Evolutionary conservation across 2,329 filamentous ascomycete species (phyloP).

Genomic region (Davidsoniella neocaledoniae): DNA sequence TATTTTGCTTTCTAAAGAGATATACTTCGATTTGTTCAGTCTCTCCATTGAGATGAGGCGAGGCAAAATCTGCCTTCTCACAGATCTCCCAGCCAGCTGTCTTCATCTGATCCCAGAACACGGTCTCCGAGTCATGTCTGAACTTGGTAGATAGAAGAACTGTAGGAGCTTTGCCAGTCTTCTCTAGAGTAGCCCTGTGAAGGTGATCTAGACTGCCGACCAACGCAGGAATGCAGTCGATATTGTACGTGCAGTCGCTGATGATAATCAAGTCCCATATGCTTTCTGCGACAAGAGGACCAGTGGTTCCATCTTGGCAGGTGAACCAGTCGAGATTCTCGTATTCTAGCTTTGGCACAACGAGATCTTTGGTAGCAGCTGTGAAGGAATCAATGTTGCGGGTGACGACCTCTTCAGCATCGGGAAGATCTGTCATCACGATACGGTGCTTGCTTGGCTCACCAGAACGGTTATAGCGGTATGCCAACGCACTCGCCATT

Average conservation of each 20-base stretch:
- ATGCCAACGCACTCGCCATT: slow-evolving; percentile 23
- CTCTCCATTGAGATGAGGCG: slow-evolving; percentile 30
- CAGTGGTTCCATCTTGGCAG: slow-evolving; percentile 29
- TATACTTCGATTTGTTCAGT: slow-evolving; percentile 35
- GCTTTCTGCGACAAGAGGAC: slow-evolving; percentile 20
- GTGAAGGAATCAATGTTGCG: slow-evolving; percentile 28
- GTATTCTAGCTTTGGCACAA: slow-evolving; percentile 24
- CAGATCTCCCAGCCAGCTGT: slow-evolving; percentile 27
- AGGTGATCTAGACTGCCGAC: slow-evolving; percentile 35
- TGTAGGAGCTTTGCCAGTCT: slow-evolving; percentile 17
- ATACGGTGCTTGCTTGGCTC: slow-evolving; percentile 17
- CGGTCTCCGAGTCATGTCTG: slow-evolving; percentile 35
- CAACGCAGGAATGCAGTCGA: slow-evolving; percentile 35
- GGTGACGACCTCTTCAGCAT: slow-evolving; percentile 32
- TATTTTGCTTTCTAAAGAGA: slow-evolving; percentile 22
- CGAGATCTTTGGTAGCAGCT: slow-evolving; percentile 1
- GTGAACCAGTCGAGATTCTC: slow-evolving; percentile 42
- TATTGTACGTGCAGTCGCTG: slow-evolving; percentile 46
- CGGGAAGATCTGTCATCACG: slow-evolving; percentile 38
- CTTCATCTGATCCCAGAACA: slow-evolving; percentile 30
- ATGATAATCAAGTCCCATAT: slow-evolving; percentile 37
- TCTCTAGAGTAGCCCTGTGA: slow-evolving; percentile 20
- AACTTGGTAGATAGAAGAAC: slow-evolving; percentile 40
- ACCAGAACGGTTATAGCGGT: slow-evolving; percentile 10
- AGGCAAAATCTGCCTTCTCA: slow-evolving; percentile 25